Evolutionary conservation across 208 protist genomes (phyloP).

Genomic region (Leishmania arabica): DNA sequence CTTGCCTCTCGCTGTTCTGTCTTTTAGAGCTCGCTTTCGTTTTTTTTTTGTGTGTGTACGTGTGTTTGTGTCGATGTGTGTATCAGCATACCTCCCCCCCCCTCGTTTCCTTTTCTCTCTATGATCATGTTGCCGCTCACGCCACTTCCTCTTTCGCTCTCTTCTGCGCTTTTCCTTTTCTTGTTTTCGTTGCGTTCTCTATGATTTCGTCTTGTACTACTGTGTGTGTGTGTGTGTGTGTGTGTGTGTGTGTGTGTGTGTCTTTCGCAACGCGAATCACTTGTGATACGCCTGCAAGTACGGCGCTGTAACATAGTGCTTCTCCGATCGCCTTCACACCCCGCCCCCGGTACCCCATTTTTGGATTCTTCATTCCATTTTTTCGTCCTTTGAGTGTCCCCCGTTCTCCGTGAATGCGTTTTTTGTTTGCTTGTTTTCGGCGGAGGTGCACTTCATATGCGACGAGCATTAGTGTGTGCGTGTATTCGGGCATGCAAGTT

Average conservation of each 20-base stretch:
- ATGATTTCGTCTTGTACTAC: not conserved
- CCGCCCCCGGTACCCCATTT: not conserved
- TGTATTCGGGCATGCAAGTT: no score
- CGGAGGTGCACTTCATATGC: not conserved
- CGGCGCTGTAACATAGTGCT: not conserved
- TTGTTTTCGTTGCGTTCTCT: not conserved
- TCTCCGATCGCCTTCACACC: not conserved
- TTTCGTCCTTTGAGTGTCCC: not conserved
- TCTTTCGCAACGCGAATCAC: not conserved
- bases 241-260: not conserved
- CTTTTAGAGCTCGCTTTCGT: not conserved
- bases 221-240: not conserved
- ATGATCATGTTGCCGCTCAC: not conserved
- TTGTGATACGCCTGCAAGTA: not conserved
- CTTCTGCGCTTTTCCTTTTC: conserved; percentile 10
- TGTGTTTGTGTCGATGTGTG: not conserved
- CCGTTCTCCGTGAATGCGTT: no score
- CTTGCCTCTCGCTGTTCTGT: not conserved
- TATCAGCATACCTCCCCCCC: not conserved
- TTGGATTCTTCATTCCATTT: not conserved
- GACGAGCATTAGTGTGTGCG: not conserved
- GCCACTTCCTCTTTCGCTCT: not conserved
- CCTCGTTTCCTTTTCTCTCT: not conserved
- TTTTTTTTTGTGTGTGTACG: not conserved
- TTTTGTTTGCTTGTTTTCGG: not conserved